Evolutionary conservation across 176 grass and related monocot species (phyloP).

Genomic region (Eleusine coracana): DNA sequence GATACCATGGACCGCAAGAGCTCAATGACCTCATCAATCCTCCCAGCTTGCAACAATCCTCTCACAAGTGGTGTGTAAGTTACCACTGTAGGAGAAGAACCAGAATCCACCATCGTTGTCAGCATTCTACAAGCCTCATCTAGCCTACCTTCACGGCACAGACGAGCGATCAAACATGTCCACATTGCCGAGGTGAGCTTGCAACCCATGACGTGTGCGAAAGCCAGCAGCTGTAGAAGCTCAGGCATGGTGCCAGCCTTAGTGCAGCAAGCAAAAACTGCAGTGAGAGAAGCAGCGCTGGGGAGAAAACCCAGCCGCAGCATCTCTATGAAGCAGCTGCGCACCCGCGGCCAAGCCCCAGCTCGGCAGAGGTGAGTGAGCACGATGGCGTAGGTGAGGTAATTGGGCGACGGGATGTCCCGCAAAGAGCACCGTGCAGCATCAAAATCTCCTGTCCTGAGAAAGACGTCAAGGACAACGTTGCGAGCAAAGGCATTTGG

Average conservation of each 20-base stretch:
- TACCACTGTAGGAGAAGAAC: slow-evolving; percentile 58
- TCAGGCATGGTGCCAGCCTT: slow-evolving; percentile 57
- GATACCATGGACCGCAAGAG: slow-evolving; percentile 65
- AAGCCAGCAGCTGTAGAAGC: slow-evolving; percentile 64
- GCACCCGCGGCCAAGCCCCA: slow-evolving; percentile 49
- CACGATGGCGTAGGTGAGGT: slow-evolving; percentile 72
- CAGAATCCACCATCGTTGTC: slow-evolving; percentile 63
- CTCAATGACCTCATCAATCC: slow-evolving; percentile 40
- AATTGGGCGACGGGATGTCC: slow-evolving; percentile 59
- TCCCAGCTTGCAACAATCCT: slow-evolving; percentile 65
- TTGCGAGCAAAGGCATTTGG: slow-evolving; percentile 77
- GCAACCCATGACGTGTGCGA: slow-evolving; percentile 54
- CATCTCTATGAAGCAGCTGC: slow-evolving; percentile 55
- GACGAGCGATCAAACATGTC: slow-evolving; percentile 73
- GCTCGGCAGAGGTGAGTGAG: slow-evolving; percentile 68
- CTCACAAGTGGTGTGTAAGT: slow-evolving; percentile 78
- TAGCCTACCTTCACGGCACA: slow-evolving; percentile 56
- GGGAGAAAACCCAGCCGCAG: slow-evolving; percentile 59
- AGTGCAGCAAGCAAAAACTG: slow-evolving; percentile 66
- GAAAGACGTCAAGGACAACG: slow-evolving; percentile 71
- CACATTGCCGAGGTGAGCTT: slow-evolving; percentile 56
- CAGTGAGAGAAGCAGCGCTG: slow-evolving; percentile 37
- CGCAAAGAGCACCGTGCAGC: slow-evolving; percentile 39
- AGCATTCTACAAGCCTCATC: slow-evolving; percentile 56
- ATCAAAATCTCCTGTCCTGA: slow-evolving; percentile 53